A percentile compares a stretch with the other conserved stretches of the same genome.
Conservation (phyloP, 345 rosid genomes). For the Euphorbia pulcherrima region DNA sequence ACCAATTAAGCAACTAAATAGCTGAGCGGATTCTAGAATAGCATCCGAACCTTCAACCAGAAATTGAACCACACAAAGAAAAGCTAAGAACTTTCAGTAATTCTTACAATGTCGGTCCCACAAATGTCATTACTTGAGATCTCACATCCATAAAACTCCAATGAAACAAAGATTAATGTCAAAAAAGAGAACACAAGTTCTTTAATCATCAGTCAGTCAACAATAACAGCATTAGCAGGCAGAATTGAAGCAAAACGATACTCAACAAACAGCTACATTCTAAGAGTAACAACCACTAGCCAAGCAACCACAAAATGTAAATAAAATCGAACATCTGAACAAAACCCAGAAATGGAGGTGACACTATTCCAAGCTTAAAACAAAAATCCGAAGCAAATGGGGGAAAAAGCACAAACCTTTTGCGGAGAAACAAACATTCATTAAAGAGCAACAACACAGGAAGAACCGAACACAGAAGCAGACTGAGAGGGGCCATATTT, state of each 20-base stretch:
- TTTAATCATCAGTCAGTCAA: not conserved
- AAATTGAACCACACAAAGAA: too few relatives aligned
- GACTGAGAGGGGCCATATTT: slow-evolving; percentile 3
- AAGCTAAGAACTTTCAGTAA: too few relatives aligned
- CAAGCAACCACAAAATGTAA: not conserved
- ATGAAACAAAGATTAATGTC: not conserved
- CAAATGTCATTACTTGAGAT: not conserved
- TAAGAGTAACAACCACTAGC: too few relatives aligned
- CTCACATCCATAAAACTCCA: not conserved
- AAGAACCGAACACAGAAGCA: not conserved
- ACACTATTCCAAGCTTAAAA: not conserved
- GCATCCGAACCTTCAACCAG: not conserved
- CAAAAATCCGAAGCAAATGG: not conserved
- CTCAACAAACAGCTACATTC: not conserved
- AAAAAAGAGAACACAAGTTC: not conserved
- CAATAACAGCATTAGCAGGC: not conserved
- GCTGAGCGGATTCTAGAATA: not conserved
- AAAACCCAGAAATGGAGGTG: not conserved
- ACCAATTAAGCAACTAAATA: not conserved
- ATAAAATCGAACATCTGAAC: too few relatives aligned
- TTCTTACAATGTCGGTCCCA: too few relatives aligned
- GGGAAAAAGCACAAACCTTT: slow-evolving; percentile 2
- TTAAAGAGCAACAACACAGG: not conserved
- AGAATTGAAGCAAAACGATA: not conserved
- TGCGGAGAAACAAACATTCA: not conserved